These are phyloP conservation scores for Camelina laxa DNA, from an alignment of 345 rosid genomes.

Conservation along the genomic window DNA sequence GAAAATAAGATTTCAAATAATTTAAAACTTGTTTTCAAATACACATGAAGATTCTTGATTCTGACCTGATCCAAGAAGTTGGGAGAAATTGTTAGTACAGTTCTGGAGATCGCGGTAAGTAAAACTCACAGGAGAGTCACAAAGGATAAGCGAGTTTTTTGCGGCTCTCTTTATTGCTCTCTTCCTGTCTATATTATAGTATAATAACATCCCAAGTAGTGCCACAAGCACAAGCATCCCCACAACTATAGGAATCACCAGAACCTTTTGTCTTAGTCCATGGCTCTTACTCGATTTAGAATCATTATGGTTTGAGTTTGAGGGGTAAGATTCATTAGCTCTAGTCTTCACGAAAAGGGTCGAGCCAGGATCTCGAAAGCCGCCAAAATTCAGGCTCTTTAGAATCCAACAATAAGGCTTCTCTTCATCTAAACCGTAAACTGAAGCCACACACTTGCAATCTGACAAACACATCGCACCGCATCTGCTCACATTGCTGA, in stretches of 20 bases:
- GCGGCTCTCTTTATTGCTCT: constrained; percentile 57
- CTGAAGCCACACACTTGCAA: constrained; percentile 87
- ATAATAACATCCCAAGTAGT: constrained; percentile 68
- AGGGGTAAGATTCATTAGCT: constrained; percentile 51
- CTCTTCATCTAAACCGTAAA: constrained; percentile 86
- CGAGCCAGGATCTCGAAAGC: constrained; percentile 76
- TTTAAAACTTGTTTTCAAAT: background rate
- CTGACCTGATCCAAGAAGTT: constrained; percentile 83
- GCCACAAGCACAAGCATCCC: constrained; percentile 64
- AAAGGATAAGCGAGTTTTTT: constrained; percentile 59
- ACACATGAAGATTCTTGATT: constrained; percentile 2
- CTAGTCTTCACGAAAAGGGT: constrained; percentile 73
- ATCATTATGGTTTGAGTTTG: constrained; percentile 21
- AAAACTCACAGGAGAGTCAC: constrained; percentile 74
- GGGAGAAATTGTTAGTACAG: constrained; percentile 66
- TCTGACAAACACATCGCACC: constrained; percentile 77
- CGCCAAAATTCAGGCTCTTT: constrained; percentile 75
- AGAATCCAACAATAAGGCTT: constrained; percentile 89
- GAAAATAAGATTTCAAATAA: background rate
- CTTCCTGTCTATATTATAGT: constrained; percentile 62
- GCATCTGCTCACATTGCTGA: constrained; percentile 54
- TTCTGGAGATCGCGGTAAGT: constrained; percentile 72
- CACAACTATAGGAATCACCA: constrained; percentile 66
- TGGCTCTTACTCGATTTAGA: constrained; percentile 28
- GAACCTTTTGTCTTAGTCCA: constrained; percentile 48